phyloP scores from a whole-genome alignment of 768 basidiomycete genomes.

The Termitomyces sp. region DNA sequence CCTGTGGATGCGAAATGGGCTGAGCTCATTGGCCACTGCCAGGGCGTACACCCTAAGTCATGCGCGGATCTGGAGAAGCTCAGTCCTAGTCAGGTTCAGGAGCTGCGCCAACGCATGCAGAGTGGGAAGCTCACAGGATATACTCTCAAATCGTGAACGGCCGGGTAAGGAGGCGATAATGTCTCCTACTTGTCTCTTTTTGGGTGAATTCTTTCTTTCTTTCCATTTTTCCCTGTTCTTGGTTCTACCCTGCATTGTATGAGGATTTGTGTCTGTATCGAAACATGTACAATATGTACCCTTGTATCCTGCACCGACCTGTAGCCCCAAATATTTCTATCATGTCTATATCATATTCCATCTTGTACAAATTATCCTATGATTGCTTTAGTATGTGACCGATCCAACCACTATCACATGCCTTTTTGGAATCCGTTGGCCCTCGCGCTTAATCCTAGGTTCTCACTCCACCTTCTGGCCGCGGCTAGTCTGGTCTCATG shows the following conservation, averaged over 20 bases:
- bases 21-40: conserved; percentile 30
- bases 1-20: conserved; percentile 24
- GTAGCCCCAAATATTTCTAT: not conserved
- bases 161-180: not conserved
- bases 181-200: too few relatives aligned
- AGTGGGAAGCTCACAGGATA: conserved; percentile 14
- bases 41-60: conserved; percentile 26
- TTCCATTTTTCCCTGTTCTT: not conserved
- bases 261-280: not conserved
- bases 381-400: not conserved
- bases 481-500: not conserved
- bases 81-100: conserved; percentile 29
- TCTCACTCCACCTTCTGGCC: not conserved
- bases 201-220: not conserved
- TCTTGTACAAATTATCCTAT: not conserved
- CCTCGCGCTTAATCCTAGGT: too few relatives aligned
- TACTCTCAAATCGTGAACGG: not conserved
- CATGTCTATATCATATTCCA: not conserved
- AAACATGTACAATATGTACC: not conserved
- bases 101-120: conserved; percentile 24
- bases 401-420: too few relatives aligned
- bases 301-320: not conserved
- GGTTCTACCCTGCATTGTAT: not conserved
- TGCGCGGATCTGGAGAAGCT: conserved; percentile 30
- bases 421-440: too few relatives aligned